Conservation (phyloP, 208 protist genomes). For the Trichomonas gallinae region DNA sequence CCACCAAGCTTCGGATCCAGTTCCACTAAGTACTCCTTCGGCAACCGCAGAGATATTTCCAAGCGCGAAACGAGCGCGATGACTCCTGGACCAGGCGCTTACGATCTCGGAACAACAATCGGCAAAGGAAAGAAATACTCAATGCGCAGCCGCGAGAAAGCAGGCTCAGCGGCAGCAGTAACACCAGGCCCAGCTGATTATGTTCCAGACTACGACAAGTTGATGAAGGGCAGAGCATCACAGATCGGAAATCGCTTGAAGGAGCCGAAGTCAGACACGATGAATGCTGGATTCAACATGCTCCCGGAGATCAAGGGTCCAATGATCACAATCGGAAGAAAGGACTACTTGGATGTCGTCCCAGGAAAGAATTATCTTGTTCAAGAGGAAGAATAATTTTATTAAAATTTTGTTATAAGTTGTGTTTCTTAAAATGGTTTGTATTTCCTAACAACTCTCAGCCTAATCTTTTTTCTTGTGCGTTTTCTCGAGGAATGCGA, state of each 20-base stretch:
- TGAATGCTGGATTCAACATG: background rate
- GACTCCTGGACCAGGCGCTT: background rate
- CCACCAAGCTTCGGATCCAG: background rate
- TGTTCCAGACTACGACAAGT: background rate
- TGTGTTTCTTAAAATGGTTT: no score
- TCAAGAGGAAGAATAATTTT: background rate
- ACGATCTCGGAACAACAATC: background rate
- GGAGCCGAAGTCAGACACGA: background rate
- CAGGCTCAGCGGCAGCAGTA: background rate
- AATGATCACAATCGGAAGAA: background rate
- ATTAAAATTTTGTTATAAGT: no score
- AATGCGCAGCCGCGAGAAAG: background rate
- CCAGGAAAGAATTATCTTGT: background rate
- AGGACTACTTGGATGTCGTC: background rate
- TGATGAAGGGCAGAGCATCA: background rate
- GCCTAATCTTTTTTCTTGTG: no score
- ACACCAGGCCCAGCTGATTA: background rate
- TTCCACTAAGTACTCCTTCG: background rate
- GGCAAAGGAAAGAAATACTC: background rate
- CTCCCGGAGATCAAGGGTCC: background rate
- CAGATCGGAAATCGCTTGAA: background rate
- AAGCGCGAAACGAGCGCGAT: background rate
- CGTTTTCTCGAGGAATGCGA: no score
- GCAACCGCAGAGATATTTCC: background rate
- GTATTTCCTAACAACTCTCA: no score